Evolutionary conservation across 805 yeast genomes (phyloP), one percentile per base, ranked within the genome.

Genomic region (Tetrapisispora pingtungensis): DNA sequence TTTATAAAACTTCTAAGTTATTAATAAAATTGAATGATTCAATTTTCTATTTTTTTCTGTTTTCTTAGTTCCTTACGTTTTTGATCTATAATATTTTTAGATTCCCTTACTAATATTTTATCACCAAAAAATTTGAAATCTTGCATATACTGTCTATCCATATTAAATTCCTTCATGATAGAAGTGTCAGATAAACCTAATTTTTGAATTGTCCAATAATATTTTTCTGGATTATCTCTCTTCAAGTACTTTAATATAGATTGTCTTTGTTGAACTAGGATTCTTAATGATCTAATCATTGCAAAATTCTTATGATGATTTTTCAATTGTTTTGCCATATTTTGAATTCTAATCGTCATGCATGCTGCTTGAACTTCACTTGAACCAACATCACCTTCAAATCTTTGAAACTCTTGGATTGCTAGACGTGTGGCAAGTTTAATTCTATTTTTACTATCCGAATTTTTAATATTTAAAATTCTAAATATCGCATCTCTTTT

Each of bases 291-390:
- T 57, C 93, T 80, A 45, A 80, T 78, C 53, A 80, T 80, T 35
- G 72, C 70, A 53, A 74, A 69, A 66, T 90, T 97, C 61, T 88
- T 83, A 52, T 78, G 81, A 59, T 80, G 71, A 41, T 75, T 71
- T 53, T 74, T 72, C 45, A 84, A 73, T 58, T 89, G 96, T 36
- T 77, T 74, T 69, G 85, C 85, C 49, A 85, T 70, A 51, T 77
- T 80, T 52, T 82, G 84, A 53, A 93, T 86, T 56, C 77, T 77
- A 40, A 86, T 81, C 0, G 97, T 87, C 68, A 81, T 68, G 24
- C 85, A 74, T 2, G 97, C 97, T 2, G 97, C 96, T 65, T 89
- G 97, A 22, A 89, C 96, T 66, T 90, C 97, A 43, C 95, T 79
- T 1, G 96, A 85, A 3, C 95, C 97, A 1, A 96, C 85, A 62